These are phyloP conservation scores for Talaromyces thailandensis DNA, from an alignment of 495 filamentous ascomycete species.

Conservation along the genomic window DNA sequence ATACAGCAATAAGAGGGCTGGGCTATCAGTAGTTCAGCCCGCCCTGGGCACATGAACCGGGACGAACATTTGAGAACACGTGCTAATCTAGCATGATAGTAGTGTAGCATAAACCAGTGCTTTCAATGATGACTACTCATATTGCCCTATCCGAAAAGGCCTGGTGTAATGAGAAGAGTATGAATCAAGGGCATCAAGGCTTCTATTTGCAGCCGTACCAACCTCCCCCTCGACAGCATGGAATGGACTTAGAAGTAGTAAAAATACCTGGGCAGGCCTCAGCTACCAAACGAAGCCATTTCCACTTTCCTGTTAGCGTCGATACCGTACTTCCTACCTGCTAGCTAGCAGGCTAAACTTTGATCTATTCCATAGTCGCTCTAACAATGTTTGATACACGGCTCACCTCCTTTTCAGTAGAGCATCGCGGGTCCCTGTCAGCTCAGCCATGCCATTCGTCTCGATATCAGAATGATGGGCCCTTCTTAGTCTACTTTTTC, in stretches of 20 bases:
- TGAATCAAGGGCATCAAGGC: no score
- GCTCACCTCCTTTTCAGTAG: background rate
- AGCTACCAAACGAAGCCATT: background rate
- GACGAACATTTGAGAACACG: background rate
- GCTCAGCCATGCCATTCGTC: background rate
- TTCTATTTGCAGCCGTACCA: no score
- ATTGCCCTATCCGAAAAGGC: background rate
- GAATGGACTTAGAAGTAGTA: background rate
- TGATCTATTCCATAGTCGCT: background rate
- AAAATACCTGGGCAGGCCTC: background rate
- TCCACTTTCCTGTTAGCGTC: background rate
- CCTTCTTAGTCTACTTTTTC: background rate
- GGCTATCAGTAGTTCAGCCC: background rate
- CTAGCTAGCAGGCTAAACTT: background rate
- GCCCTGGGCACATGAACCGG: background rate
- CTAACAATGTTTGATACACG: background rate
- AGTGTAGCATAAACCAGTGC: no score
- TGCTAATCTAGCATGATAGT: background rate
- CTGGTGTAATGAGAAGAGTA: background rate
- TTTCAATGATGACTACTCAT: no score
- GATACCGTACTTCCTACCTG: background rate
- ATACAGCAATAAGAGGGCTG: background rate
- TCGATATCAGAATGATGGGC: background rate
- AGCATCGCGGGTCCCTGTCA: background rate
- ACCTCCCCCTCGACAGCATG: no score